Evolutionary conservation across 495 filamentous ascomycete species (phyloP).

Genomic region (Penicillium alfredii): DNA sequence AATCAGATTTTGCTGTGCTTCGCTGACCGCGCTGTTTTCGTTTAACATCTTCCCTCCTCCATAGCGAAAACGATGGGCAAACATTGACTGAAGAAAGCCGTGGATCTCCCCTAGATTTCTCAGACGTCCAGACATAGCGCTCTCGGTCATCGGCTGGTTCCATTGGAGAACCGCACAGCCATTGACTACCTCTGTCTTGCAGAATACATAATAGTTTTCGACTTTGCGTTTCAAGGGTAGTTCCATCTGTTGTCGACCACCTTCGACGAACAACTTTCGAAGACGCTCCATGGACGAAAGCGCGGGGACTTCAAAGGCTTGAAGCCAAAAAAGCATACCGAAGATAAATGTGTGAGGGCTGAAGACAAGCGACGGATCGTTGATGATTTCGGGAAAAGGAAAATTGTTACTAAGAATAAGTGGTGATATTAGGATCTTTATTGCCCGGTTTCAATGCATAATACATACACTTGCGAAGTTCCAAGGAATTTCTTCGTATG

Average conservation of each 20-base stretch:
- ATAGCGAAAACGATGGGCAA: conserved; percentile 17
- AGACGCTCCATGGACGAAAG: conserved; percentile 20
- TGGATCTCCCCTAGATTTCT: conserved; percentile 22
- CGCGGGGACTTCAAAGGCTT: conserved; percentile 16
- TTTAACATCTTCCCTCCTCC: conserved; percentile 21
- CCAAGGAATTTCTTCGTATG: conserved; percentile 18
- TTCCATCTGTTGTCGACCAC: conserved; percentile 17
- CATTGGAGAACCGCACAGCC: conserved; percentile 6
- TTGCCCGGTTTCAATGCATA: not conserved
- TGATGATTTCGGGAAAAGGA: conserved; percentile 21
- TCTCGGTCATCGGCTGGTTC: conserved; percentile 11
- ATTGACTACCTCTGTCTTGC: conserved; percentile 11
- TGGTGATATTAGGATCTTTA: conserved; percentile 2
- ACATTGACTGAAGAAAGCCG: conserved; percentile 17
- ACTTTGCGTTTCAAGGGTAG: conserved; percentile 15
- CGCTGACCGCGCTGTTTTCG: conserved; percentile 22
- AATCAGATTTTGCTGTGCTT: conserved; percentile 36
- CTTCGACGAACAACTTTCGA: conserved; percentile 12
- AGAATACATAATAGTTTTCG: conserved; percentile 21
- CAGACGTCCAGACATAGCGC: conserved; percentile 15
- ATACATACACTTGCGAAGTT: conserved; percentile 13
- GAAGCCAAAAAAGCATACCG: conserved; percentile 15
- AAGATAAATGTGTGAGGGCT: conserved; percentile 22
- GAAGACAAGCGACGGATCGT: conserved; percentile 21
- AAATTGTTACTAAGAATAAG: conserved; percentile 19